Conservation (phyloP, 2,329 filamentous ascomycete genomes). For the Sporothrix variecibatus region DNA sequence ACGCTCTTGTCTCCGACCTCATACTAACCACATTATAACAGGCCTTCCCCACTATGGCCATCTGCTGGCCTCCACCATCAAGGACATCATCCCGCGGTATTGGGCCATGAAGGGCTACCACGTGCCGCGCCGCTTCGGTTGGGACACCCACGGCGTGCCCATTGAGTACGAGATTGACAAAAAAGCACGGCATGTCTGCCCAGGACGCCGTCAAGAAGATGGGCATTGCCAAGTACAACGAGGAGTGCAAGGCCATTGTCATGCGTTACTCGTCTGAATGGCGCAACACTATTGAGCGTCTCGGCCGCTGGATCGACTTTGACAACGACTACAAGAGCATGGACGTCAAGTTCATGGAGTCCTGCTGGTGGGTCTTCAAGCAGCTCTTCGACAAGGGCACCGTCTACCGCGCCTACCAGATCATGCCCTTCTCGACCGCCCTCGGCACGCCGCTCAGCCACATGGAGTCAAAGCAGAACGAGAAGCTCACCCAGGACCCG, state of each 20-base stretch:
- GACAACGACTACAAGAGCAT: constrained; percentile 99
- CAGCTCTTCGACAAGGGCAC: constrained; percentile 85
- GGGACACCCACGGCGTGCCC: constrained; percentile 91
- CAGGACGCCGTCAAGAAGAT: constrained; percentile 84
- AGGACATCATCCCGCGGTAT: constrained; percentile 94
- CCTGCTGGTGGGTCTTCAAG: constrained; percentile 96
- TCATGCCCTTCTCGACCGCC: constrained; percentile 94
- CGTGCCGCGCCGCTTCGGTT: constrained; percentile 89
- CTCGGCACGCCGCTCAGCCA: constrained; percentile 88
- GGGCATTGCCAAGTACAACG: constrained; percentile 88
- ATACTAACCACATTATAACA: constrained; percentile 26
- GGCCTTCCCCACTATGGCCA: constrained; percentile 62
- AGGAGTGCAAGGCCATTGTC: constrained; percentile 87
- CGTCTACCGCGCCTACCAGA: constrained; percentile 86
- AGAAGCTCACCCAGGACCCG: constrained; percentile 89
- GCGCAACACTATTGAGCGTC: constrained; percentile 80
- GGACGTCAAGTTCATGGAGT: constrained; percentile 95
- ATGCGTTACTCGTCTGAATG: constrained; percentile 89
- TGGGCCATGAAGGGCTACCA: constrained; percentile 79
- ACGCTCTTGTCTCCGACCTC: no score
- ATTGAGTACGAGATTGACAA: constrained; percentile 99
- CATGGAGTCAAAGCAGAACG: constrained; percentile 93
- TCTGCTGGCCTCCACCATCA: constrained; percentile 88
- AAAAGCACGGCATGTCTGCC: constrained; percentile 79
- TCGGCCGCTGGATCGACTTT: constrained; percentile 96